Evolutionary conservation across 352 stramenopile genomes (phyloP), one percentile per base, ranked within the genome.

Genomic region (Halophytophthora batemanensis): DNA sequence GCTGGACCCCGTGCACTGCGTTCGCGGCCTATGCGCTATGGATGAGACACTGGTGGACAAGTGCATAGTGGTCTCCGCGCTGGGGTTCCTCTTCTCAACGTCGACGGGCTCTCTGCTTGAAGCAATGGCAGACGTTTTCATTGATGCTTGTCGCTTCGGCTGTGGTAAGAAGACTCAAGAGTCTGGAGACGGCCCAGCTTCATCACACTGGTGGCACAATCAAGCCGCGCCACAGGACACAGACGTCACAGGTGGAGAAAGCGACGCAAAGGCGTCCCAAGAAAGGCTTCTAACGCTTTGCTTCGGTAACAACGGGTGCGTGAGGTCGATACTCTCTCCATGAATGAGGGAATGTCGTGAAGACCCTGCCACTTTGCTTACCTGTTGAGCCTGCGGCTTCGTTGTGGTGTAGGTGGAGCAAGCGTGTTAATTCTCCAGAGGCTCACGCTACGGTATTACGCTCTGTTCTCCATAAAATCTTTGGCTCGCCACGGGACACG

Each of bases 401-500:
- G 13, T 22, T 46, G 5, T 38, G 3, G 8, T 49, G 8, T 19
- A 84, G 73, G 10, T 84, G 70, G 70, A 63, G 54, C 36, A 61
- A 54, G 17, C 14, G 45, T 10, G 21, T 74, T 45, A 40, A 53
- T 25, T 23, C 21, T 7, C 14, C 41, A 14, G 45, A 41, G 19
- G 21, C 21, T 23, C 57, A 71, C 25, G 43, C 34, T 17, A 14
- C 41, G 10, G 34, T 82, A 34, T 37, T 77, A 15, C 35, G 13
- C 15, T 38, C 78, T 2, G 7, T 84, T 31, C 44, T 82, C 12
- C 53, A 38, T 5, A 82, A 82, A 53, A 53, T 82, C 22, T 64
- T 82, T 41, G 65, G 58, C 5, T 77, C 57, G 5, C 73, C 74
- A 33, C 66, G 71, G 39, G 69, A 84, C 39, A 36, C 68, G 1